Percentiles rank a stretch among this genome's conserved stretches.
Conservation (phyloP, 306 rosid genomes). For the Vigna reflexopilosa region DNA sequence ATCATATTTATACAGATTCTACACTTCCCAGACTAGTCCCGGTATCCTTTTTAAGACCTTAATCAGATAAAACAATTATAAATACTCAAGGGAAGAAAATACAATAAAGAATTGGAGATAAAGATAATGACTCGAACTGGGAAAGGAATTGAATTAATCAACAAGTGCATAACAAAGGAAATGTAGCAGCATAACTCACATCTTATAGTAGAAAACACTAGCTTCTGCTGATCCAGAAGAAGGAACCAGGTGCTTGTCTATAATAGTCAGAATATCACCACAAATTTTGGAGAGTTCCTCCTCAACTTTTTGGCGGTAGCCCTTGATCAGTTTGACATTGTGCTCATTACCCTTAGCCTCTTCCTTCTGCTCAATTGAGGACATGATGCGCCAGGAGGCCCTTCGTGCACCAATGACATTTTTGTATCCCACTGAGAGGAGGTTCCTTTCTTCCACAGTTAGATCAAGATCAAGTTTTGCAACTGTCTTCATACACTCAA, state of each 20-base stretch:
- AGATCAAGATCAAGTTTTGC: slow-evolving; percentile 93
- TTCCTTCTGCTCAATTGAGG: slow-evolving; percentile 98
- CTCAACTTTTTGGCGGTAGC: slow-evolving; percentile 94
- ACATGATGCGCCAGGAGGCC: slow-evolving; percentile 99
- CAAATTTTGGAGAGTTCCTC: slow-evolving; percentile 95
- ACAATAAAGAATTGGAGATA: slow-evolving; percentile 16
- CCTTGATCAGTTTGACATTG: slow-evolving; percentile 85
- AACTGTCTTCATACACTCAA: slow-evolving; percentile 88
- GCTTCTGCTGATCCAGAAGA: slow-evolving; percentile 90
- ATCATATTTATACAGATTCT: slow-evolving; percentile 28
- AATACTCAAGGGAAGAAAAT: slow-evolving; percentile 17
- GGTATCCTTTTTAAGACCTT: not conserved
- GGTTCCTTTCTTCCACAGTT: slow-evolving; percentile 98
- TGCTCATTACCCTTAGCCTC: slow-evolving; percentile 92
- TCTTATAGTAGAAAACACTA: slow-evolving; percentile 93
- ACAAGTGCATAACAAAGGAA: not conserved
- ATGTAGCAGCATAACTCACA: slow-evolving; percentile 62
- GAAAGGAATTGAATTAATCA: slow-evolving; percentile 26
- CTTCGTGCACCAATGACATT: slow-evolving; percentile 95
- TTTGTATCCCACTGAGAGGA: slow-evolving; percentile 96
- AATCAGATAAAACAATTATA: not conserved
- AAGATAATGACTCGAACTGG: slow-evolving; percentile 15
- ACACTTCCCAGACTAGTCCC: not conserved
- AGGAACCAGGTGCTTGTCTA: slow-evolving; percentile 83
- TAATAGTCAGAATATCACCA: slow-evolving; percentile 78